These are phyloP conservation scores for Plenodomus lindquistii DNA, from an alignment of 2,329 filamentous ascomycete genomes.

Conservation along the genomic window DNA sequence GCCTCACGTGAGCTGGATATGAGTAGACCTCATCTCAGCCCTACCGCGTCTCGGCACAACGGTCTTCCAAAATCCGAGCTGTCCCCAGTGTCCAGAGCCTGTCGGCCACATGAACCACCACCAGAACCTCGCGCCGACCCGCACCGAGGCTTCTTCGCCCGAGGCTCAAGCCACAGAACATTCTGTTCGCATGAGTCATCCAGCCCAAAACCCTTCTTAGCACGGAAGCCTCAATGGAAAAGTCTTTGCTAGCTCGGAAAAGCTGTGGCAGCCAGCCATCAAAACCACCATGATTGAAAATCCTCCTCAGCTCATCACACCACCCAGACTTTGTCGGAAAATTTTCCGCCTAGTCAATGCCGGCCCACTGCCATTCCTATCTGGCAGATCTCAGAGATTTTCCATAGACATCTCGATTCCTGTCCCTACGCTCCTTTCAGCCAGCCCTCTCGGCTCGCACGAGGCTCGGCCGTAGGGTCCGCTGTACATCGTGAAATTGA, in stretches of 20 bases:
- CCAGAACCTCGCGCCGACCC: constrained; percentile 7
- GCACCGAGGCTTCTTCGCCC: constrained; percentile 4
- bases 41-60: not conserved
- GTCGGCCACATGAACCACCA: constrained; percentile 1
- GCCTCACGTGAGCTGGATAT: not conserved
- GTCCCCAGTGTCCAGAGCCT: not conserved
- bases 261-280: not conserved
- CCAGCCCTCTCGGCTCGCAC: constrained; percentile 1
- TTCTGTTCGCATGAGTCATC: not conserved
- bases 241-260: not conserved
- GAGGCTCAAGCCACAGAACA: not conserved
- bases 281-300: not conserved
- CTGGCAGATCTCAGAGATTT: not conserved
- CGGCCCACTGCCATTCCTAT: not conserved
- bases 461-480: constrained; percentile 4
- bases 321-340: too few species aligned
- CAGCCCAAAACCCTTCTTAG: not conserved
- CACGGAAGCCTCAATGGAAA: not conserved
- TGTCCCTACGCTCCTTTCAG: not conserved
- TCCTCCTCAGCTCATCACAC: too few species aligned
- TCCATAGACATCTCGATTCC: not conserved
- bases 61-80: not conserved
- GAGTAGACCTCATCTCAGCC: not conserved
- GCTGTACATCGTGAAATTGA: constrained; percentile 4
- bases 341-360: not conserved